Base-by-base conservation (phyloP, 1,139 yeast species). In the Suhomyces atakaporum region DNA sequence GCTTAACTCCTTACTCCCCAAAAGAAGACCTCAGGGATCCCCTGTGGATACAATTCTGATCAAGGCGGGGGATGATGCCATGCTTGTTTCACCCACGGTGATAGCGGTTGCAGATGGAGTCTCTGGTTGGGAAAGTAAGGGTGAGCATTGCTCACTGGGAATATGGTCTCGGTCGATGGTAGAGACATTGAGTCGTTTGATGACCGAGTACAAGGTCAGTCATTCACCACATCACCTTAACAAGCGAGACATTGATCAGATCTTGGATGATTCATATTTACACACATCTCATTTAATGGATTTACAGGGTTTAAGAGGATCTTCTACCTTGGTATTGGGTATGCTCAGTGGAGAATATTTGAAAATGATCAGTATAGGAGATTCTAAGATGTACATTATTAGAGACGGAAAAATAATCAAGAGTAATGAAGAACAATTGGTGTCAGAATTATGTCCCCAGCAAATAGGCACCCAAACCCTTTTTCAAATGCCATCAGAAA, bases 51-150 rank as follows among this genome's bases (percentile, higher is more conserved):
- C 82, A 0, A 54, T 76, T 5, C 71, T 78, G 8, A 66, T 77
- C 29, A 72, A 72, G 45, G 77, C 77, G 8, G 83, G 83, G 1
- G 84, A 78, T 45, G 84, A 78, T 50, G 80, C 83, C n/a, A 74
- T 77, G 76, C 58, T 78, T 31, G 75, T 75, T 3, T 73, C 81
- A 3, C 78, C 81, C 1, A 66, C 76, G 6, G 69, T 77, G 19
- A 49, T 78, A 35, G 83, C 79, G 1, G 69, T 78, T 7, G 83
- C 84, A 2, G 84, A 78, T 51, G 84, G 84, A 0, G 81, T 78
- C 7, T 70, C 78, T 19, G 81, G 81, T 3, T 78, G 83, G 83
- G 76, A 74, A 60, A 56, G 69, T 47, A 55, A 69, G 45, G 45
- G 40, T 2, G 60, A 59, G 47, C 62, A 74, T 55, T 41, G 75